phyloP scores from a whole-genome alignment of 2,329 filamentous ascomycete species.

The Arthrobotrys iridis region DNA sequence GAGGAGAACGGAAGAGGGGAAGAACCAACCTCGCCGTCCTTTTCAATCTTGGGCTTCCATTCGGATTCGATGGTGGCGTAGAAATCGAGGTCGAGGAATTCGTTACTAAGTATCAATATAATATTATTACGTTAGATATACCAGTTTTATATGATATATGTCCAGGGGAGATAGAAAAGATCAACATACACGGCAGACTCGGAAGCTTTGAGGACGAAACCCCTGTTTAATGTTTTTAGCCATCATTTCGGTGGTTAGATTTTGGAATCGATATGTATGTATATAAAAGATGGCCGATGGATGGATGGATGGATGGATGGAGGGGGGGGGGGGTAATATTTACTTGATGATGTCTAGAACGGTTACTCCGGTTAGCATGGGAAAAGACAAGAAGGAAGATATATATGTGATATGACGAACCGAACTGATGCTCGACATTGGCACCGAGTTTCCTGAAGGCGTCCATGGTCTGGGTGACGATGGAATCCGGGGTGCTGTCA shows the following conservation, averaged over 20 bases:
- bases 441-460: slow-evolving; percentile 26
- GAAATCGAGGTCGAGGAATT: slow-evolving; percentile 2
- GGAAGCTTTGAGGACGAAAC: slow-evolving; percentile 21
- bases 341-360: slow-evolving; percentile 35
- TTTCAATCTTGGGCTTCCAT: slow-evolving; percentile 35
- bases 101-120: too few relatives aligned
- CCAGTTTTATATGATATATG: too few relatives aligned
- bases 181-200: slow-evolving; percentile 14
- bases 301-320: neutral
- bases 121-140: too few relatives aligned
- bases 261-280: neutral
- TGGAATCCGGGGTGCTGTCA: slow-evolving; percentile 10
- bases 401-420: neutral
- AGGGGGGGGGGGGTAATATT: neutral
- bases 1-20: neutral
- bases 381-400: neutral
- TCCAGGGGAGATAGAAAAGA: neutral
- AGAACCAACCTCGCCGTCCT: slow-evolving; percentile 29
- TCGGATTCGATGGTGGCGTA: neutral
- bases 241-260: too few relatives aligned
- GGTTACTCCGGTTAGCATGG: neutral
- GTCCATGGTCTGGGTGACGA: slow-evolving; percentile 10
- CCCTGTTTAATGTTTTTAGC: too few relatives aligned
- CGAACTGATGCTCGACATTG: slow-evolving; percentile 24
- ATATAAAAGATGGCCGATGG: neutral